Conservation (phyloP, 2,329 filamentous ascomycete species). For the Trichoderma koningiopsis region DNA sequence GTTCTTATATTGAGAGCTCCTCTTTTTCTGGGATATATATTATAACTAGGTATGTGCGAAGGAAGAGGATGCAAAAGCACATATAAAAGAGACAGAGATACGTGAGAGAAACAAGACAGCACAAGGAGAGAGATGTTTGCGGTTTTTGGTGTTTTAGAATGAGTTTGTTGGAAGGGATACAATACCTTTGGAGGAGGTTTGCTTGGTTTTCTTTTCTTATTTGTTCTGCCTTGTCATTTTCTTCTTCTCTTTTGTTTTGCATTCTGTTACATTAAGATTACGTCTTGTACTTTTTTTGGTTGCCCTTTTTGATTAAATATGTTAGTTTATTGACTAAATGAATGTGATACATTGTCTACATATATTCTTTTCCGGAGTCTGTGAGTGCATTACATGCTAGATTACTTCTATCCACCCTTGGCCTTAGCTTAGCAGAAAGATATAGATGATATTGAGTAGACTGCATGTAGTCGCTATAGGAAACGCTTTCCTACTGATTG, state of each 20-base stretch:
- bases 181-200: slow-evolving; percentile 19
- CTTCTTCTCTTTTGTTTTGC: not conserved
- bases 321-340: not conserved
- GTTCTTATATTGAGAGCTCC: not conserved
- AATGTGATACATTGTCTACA: not conserved
- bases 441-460: too few relatives aligned
- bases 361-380: not conserved
- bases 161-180: not conserved
- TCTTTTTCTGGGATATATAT: not conserved
- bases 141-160: not conserved
- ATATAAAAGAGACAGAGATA: not conserved
- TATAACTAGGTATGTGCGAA: not conserved
- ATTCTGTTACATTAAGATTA: not conserved
- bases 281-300: not conserved
- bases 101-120: not conserved
- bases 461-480: too few relatives aligned
- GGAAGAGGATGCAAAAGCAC: not conserved
- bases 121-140: not conserved
- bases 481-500: too few relatives aligned
- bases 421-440: too few relatives aligned
- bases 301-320: not conserved
- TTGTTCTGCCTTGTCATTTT: not conserved
- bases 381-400: not conserved
- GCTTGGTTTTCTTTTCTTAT: not conserved
- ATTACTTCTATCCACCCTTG: not conserved